Base-by-base conservation (phyloP, 2,329 filamentous ascomycete genomes). In the Colletotrichum sp. region DNA sequence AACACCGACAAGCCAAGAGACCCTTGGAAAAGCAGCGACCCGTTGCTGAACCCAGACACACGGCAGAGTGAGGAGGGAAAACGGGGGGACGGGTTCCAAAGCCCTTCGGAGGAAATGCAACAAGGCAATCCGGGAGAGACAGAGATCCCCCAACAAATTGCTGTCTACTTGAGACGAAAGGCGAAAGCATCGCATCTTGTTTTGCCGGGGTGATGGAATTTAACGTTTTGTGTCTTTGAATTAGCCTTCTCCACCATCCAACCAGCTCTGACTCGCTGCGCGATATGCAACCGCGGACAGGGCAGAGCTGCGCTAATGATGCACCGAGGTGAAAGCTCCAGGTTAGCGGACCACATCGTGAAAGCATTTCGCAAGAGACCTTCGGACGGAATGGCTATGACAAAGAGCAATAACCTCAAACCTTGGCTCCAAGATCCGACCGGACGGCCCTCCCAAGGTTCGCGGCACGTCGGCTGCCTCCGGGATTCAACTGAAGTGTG, bases 121-220 rank as follows among this genome's bases (percentile, higher is more conserved):
- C 67, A 36, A 74, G 36, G 32, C 38, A n/a, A 32, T 65, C 26
- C n/a, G 57, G 26, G 61, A 70, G 72, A 74, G 52, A 61, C 60
- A 58, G 60, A 58, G 68, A 72, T 67, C 10, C 63, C 57, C 63
- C 63, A 34, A 75, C 15, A 36, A 73, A 55, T 64, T 73, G 64
- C 73, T 34, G 64, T 75, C 48, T 75, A 73, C n/a, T 57, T 60
- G 73, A 73, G 70, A 73, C 73, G 43, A 30, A 48, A 65, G 30
- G 32, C 38, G 57, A 75, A 67, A 43, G 38, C 34, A 48, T 36
- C 26, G 21, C 64, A 64, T 64, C 28, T 64, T 73, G 63, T 58
- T 68, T 72, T 73, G 70, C 63, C 26, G 73, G 57, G 55, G 48
- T 48, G 43, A 66, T 66, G 18, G 63, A 68, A 58, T 73, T 63